Evolutionary conservation across 2,329 filamentous ascomycete genomes (phyloP), one percentile per base, ranked within the genome.

Genomic region (Aurifilum marmelostoma): DNA sequence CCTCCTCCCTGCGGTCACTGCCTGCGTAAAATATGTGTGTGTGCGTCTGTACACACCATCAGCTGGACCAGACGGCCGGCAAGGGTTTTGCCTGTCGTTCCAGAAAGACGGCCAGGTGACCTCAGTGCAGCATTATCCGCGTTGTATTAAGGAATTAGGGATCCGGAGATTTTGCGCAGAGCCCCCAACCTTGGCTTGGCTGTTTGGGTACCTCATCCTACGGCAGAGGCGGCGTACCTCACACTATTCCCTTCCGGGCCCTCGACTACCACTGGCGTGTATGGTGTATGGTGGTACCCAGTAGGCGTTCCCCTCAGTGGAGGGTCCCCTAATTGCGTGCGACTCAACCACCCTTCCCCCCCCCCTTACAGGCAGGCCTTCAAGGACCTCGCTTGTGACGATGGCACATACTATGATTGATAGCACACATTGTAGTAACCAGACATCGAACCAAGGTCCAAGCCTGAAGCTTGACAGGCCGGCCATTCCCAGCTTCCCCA

Each of bases 201-300:
- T 50, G 61, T 39, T 29, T 21, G 61, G 59, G 18, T 39, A 61
- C 34, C 59, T 62, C 59, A 39, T 16, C 21, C 34, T 18, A 34
- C 43, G 27, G 39, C 29, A 41, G 32, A 65, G 18, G 50, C 37
- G 50, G 62, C 41, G 47, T 65, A 29, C 63, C 63, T 54, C 39
- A 21, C 63, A 65, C 63, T 65, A 65, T 32, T 2, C 63, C 50
- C 11, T 52, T 65, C 32, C n/a, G n/a, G 63, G 63, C 54, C 14
- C 47, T n/a, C 37, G 34, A 27, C 59, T 27, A 62, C 24, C 52
- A 56, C 50, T 47, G 43, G 43, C 43, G 43, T 47, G 43, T 47
- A n/a, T 47, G 43, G 43, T 47, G 43, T n/a, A n/a, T 47, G 43
- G 43, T 47, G 43, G 43, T 47, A 47, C 43, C 43, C 43, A 47